phyloP scores from a whole-genome alignment of 805 yeast genomes.

The Starmerella kuoi region DNA sequence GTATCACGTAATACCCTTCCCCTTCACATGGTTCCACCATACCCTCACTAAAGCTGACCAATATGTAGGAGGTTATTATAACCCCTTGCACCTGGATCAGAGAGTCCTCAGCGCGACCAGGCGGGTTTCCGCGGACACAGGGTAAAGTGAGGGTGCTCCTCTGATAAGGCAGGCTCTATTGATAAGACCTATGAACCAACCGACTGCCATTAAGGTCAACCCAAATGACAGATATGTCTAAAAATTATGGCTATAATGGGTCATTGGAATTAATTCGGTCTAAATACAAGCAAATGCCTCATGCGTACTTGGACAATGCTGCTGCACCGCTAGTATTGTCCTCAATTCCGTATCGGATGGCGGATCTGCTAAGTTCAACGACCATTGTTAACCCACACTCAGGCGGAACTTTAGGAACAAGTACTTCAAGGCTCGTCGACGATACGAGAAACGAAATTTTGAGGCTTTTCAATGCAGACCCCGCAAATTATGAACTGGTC shows the following conservation, averaged over 20 bases:
- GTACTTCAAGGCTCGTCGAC: slow-evolving; percentile 25
- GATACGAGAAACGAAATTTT: slow-evolving; percentile 27
- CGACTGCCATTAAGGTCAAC: too few species aligned
- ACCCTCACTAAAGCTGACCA: too few species aligned
- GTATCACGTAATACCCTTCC: too few species aligned
- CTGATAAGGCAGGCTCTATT: too few species aligned
- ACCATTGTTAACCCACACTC: slow-evolving; percentile 36
- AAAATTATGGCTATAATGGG: slow-evolving; percentile 4
- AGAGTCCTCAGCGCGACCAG: too few species aligned
- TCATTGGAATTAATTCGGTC: slow-evolving; percentile 11
- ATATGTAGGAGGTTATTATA: too few species aligned
- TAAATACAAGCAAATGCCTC: slow-evolving; percentile 9
- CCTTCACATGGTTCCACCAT: too few species aligned
- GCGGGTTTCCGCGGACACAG: too few species aligned
- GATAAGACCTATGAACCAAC: too few species aligned
- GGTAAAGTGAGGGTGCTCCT: too few species aligned
- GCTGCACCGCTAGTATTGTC: slow-evolving; percentile 33
- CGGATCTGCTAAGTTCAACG: slow-evolving; percentile 22
- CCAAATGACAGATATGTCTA: too few species aligned
- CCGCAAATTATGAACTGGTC: slow-evolving; percentile 31
- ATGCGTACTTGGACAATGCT: slow-evolving; percentile 35
- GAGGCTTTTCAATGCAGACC: slow-evolving; percentile 29
- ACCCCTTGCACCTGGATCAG: too few species aligned
- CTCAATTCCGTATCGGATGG: slow-evolving; percentile 24
- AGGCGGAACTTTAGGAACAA: slow-evolving; percentile 28